A percentile compares a stretch with the other conserved stretches of the same genome.
phyloP scores from a whole-genome alignment of 2,329 filamentous ascomycete genomes.

The Claviceps sp. region DNA sequence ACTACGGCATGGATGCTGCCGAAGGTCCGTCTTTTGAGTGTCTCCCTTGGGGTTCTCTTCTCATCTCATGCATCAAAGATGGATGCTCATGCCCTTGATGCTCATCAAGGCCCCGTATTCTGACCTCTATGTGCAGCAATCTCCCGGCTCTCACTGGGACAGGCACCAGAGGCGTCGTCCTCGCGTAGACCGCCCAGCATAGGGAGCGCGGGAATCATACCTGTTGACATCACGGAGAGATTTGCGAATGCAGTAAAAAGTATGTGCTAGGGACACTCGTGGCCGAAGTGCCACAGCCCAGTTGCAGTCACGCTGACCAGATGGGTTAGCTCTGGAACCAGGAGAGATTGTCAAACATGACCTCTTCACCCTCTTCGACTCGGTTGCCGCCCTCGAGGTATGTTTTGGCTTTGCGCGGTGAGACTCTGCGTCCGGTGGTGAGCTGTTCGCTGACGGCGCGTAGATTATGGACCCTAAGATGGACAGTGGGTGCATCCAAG shows the following conservation, averaged over 20 bases:
- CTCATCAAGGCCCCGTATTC: constrained; percentile 7
- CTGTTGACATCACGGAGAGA: constrained; percentile 43
- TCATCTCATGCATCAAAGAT: too few species aligned
- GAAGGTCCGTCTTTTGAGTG: constrained; percentile 17
- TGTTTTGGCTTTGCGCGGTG: constrained; percentile 6
- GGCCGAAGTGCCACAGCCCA: neutral
- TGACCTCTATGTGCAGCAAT: constrained; percentile 23
- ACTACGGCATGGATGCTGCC: constrained; percentile 20
- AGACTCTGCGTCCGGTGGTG: neutral
- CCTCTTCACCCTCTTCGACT: constrained; percentile 85
- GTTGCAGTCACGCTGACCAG: constrained; percentile 13
- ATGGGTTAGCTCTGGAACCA: constrained; percentile 49
- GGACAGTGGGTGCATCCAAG: constrained; percentile 78
- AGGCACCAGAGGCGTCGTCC: constrained; percentile 16
- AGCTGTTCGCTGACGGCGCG: neutral
- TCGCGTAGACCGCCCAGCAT: constrained; percentile 25
- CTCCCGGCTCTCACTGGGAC: constrained; percentile 26
- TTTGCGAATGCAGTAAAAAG: constrained; percentile 40
- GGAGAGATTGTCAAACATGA: constrained; percentile 91
- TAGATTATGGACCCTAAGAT: constrained; percentile 99
- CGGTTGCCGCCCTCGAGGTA: constrained; percentile 74
- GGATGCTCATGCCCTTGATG: neutral
- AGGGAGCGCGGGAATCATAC: constrained; percentile 35
- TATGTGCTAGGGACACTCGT: constrained; percentile 18
- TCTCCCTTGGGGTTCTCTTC: too few species aligned